These are phyloP conservation scores for California macrophylla DNA, from an alignment of 441 rosid genomes.

Conservation along the genomic window DNA sequence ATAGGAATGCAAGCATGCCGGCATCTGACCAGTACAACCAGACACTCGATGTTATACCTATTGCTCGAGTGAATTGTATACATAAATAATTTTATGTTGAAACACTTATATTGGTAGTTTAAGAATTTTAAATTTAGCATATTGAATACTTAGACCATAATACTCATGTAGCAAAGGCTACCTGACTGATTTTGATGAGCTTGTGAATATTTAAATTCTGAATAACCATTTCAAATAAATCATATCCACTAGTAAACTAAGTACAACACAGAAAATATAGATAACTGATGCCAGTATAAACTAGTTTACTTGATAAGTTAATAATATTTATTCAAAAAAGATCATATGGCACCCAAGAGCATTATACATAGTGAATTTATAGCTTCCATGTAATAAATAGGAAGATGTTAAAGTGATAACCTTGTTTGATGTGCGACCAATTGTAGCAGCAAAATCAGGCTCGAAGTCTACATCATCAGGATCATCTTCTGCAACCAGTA, in stretches of 20 bases:
- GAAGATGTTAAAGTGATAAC: conserved; percentile 26
- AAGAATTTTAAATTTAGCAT: not conserved
- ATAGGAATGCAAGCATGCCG: not conserved
- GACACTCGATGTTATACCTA: not conserved
- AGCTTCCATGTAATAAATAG: not conserved
- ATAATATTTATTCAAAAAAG: not conserved
- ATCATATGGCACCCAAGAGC: not conserved
- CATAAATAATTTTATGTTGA: not conserved
- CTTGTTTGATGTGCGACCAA: conserved; percentile 40
- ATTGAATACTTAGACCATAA: not conserved
- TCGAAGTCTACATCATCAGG: conserved; percentile 94
- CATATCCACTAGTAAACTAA: not conserved
- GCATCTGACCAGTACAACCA: not conserved
- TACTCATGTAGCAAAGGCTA: not conserved
- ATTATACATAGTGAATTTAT: not conserved
- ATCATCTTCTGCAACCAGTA: conserved; percentile 68
- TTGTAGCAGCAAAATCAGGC: conserved; percentile 49
- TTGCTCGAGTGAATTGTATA: not conserved
- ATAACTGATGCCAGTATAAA: not conserved
- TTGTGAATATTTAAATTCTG: not conserved
- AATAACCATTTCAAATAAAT: conserved; percentile 2
- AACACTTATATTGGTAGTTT: not conserved
- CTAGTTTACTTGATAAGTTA: not conserved
- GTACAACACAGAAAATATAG: not conserved
- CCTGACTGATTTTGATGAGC: not conserved